Percentiles rank a stretch among this genome's conserved stretches.
phyloP scores from a whole-genome alignment of 2,329 filamentous ascomycete species.

The Penicillium sp. region DNA sequence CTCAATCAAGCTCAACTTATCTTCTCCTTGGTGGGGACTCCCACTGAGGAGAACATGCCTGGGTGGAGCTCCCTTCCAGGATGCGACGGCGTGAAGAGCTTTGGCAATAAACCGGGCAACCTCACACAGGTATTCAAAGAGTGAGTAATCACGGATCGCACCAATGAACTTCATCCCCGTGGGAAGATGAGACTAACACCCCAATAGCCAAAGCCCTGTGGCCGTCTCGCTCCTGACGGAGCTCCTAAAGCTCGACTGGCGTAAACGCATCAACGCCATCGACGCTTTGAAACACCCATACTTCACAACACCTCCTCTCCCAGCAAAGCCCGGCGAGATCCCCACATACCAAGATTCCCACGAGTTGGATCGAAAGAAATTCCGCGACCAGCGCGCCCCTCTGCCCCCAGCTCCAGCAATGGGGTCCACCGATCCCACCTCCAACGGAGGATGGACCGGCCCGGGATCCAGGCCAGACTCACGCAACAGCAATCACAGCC shows the following conservation, averaged over 20 bases:
- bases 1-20: constrained; percentile 88
- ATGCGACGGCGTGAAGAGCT: constrained; percentile 71
- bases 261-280: constrained; percentile 83
- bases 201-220: constrained; percentile 61
- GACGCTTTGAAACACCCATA: constrained; percentile 92
- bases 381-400: constrained; percentile 79
- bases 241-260: constrained; percentile 86
- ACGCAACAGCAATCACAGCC: constrained; percentile 29
- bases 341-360: constrained; percentile 92
- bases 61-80: constrained; percentile 83
- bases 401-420: constrained; percentile 89
- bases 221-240: constrained; percentile 81
- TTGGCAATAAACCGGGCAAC: constrained; percentile 62
- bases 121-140: constrained; percentile 75
- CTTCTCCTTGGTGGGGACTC: constrained; percentile 87
- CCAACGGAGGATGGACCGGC: constrained; percentile 57
- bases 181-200: constrained; percentile 16
- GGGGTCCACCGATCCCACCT: constrained; percentile 77
- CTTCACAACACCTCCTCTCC: constrained; percentile 77
- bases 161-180: background rate
- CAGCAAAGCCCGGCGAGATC: constrained; percentile 81
- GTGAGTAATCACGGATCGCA: constrained; percentile 42
- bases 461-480: constrained; percentile 36
- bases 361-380: constrained; percentile 91
- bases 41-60: constrained; percentile 89